Base-by-base conservation (phyloP, 2,329 filamentous ascomycete genomes). In the Trichoderma sp. region DNA sequence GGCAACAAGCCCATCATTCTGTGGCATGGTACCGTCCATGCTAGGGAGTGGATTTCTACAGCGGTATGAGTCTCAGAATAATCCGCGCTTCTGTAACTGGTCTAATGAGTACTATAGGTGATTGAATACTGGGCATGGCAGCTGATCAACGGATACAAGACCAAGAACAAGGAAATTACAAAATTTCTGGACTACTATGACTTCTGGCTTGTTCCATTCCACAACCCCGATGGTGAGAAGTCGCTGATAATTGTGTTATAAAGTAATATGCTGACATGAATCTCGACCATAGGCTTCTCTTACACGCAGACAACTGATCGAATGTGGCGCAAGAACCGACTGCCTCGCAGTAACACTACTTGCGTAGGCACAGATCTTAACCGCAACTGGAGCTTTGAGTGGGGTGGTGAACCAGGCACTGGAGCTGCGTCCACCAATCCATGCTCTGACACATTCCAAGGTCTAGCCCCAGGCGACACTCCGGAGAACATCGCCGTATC, bases 191-290 rank as follows among this genome's bases (percentile, higher is more conserved):
- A 91, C 79, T 87, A 84, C 68, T 90, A 89, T 76, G 90, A 92
- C 79, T 90, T 90, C 74, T 91, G 90, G 78, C 85, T 92, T 74
- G 84, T 90, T 72, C 88, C 88, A 4, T 80, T 90, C 32, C 87
- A 89, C 17, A 91, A 91, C 76, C 88, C 88, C 0, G 88, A 90
- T 69, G 88, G 85, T 85, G 76, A 75, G 79, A 62, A 28, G 17
- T 3, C 11, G 7, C 13, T n/a, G 12, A n/a, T 12, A 4, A 28
- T 3, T 12, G 5, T 4, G 0, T 15, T 3, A 4, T 15, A n/a
- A 15, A 3, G 9, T 59, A 43, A 32, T 59, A 57, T 34, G 13
- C 68, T 62, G 13, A 72, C n/a, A 4, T 28, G 28, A 20, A 12
- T 30, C 50, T 28, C 50, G 1, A 15, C 4, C 15, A 11, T 28